Evolutionary conservation across 345 rosid genomes (phyloP).

Genomic region (thale cress (Arabidopsis thaliana)): DNA sequence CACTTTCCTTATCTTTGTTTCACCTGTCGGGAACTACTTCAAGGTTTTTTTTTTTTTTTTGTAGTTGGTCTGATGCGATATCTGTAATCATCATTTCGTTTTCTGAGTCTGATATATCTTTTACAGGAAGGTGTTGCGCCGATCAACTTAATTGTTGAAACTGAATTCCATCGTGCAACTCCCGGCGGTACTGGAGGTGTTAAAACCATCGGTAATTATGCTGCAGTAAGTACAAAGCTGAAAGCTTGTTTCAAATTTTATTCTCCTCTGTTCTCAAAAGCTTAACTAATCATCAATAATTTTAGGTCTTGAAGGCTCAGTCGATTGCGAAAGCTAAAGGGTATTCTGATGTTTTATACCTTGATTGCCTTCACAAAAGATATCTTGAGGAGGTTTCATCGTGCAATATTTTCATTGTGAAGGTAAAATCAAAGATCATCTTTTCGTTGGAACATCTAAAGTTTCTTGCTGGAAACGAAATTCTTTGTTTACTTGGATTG

Average conservation of each 20-base stretch:
- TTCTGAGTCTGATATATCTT: neutral
- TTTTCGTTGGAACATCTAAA: neutral
- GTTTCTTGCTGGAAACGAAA: neutral
- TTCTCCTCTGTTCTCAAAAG: neutral
- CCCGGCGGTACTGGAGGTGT: slow-evolving; percentile 96
- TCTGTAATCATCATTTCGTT: slow-evolving; percentile 8
- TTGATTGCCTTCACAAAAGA: slow-evolving; percentile 43
- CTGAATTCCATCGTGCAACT: slow-evolving; percentile 60
- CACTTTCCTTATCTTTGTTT: slow-evolving; percentile 79
- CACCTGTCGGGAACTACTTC: slow-evolving; percentile 90
- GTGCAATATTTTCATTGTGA: slow-evolving; percentile 45
- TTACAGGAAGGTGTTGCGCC: slow-evolving; percentile 80
- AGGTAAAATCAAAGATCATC: slow-evolving; percentile 28
- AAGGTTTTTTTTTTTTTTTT: slow-evolving; percentile 49
- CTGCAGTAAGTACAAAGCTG: slow-evolving; percentile 57
- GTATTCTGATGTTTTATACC: slow-evolving; percentile 46
- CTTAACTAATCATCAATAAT: neutral
- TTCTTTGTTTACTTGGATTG: neutral
- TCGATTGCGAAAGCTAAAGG: slow-evolving; percentile 43
- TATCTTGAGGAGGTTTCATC: slow-evolving; percentile 45
- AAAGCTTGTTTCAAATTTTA: neutral
- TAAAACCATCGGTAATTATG: slow-evolving; percentile 85
- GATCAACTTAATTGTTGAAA: slow-evolving; percentile 32
- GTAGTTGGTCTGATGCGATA: neutral
- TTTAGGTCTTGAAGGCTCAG: slow-evolving; percentile 41